Evolutionary conservation across 2,329 filamentous ascomycete genomes (phyloP), one percentile per base, ranked within the genome.

Genomic region (Penicillium concentricum): DNA sequence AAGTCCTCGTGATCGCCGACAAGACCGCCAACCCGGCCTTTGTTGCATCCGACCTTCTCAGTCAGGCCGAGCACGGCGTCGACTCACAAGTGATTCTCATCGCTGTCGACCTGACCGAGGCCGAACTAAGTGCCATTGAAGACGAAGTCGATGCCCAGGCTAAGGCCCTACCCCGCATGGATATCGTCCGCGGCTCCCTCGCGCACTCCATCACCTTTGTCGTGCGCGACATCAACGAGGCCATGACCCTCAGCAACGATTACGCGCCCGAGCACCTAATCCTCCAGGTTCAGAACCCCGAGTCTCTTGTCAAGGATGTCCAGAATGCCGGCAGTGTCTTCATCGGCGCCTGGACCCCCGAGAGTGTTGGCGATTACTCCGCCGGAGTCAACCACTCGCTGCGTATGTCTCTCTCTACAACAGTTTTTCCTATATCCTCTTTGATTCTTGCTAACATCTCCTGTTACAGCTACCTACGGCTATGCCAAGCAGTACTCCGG

Each of bases 401-500:
- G 63, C 94, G 92, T 96, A 88, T 85, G 91, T 88, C 24, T 18
- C 4, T 5, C 26, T 16, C 1, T 26, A 6, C 24, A 26, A 26
- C 24, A 1, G 6, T 5, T 26, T 4, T 43, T 30, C 41, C 9
- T 18, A 28, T 28, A 28, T 18, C 44, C 24, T 22, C 5, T 16
- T 9, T 39, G 0, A 37, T 16, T 12, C 13, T 38, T 41, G 48
- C 69, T 72, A 69, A 71, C 56, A 32, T 61, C 45, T 43, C 20
- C 2, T 5, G 12, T 50, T 39, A 54, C 51, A 96, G 92, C 94
- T 51, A 99, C 94, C 0, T 99, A 97, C 71, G 94, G 94, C 39
- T 99, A 96, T 69, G 94, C 94, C 47, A 96, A 96, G 78, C 94
- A 99, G 76, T 99, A 99, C 79, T 97, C 92, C 6, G 94, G 94